Conservation (phyloP, 83 land plant genomes). For the Thuja plicata region DNA sequence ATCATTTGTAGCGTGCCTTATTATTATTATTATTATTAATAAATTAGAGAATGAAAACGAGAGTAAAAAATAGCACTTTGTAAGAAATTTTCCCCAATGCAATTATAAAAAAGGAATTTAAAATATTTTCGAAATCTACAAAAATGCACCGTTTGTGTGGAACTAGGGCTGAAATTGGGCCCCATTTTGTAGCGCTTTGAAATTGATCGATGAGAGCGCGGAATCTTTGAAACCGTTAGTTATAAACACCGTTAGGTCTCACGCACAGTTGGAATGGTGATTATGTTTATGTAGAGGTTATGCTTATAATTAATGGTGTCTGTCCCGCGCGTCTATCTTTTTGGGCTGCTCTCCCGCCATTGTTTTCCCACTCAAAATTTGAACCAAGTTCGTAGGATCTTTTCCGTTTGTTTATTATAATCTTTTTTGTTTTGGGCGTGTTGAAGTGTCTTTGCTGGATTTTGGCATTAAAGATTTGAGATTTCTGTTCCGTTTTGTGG, state of each 20-base stretch:
- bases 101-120: too few relatives aligned
- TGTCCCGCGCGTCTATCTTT: neutral
- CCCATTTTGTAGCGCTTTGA: too few relatives aligned
- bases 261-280: neutral
- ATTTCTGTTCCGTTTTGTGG: neutral
- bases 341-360: conserved; percentile 1
- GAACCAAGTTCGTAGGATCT: neutral
- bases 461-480: neutral
- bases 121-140: too few relatives aligned
- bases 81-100: too few relatives aligned
- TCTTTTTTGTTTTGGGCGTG: neutral
- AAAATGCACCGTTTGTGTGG: too few relatives aligned
- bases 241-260: neutral
- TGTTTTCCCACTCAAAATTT: conserved; percentile 10
- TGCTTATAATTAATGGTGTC: neutral
- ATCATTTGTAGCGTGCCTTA: too few relatives aligned
- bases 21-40: too few relatives aligned
- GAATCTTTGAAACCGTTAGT: neutral
- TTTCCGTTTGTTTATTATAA: neutral
- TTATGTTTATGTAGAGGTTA: neutral
- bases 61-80: too few relatives aligned
- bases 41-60: too few relatives aligned
- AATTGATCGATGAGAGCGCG: too few relatives aligned
- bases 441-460: neutral
- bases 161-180: too few relatives aligned